Evolutionary conservation across 2,329 filamentous ascomycete species (phyloP), one percentile per base, ranked within the genome.

Genomic region (Trichoderma sp.): DNA sequence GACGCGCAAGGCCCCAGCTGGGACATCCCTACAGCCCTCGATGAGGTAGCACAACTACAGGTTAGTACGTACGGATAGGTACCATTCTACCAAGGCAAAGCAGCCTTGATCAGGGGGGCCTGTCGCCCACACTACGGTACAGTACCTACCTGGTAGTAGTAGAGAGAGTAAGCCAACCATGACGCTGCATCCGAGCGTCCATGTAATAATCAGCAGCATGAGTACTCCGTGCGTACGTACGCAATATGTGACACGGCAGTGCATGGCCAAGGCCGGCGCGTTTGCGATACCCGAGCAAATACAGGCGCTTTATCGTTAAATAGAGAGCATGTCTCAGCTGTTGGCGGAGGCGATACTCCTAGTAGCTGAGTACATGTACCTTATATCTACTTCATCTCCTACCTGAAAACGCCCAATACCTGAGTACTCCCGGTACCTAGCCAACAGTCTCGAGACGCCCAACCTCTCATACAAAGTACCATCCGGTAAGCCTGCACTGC

Each of bases 241-340:
- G 42, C 42, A 48, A 48, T 22, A 48, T 22, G 42, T 48, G 42
- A 48, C 42, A 48, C 42, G 42, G 19, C 42, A 48, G 22, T n/a
- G 6, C 42, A 48, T 48, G n/a, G 19, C 42, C 42, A 48, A 48
- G 42, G 42, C 42, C 42, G 42, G 42, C 12, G 42, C 19, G 42
- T 48, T 48, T 48, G 42, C 42, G 42, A 10, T 10, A 48, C 42
- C 22, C 13, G 42, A 48, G n/a, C 42, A 22, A 48, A 13, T 22
- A 45, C 42, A 45, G 0, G 42, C 19, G 42, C 9, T 45, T 22
- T n/a, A 9, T 35, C 39, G 2, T 39, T 12, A 17, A 5, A 50
- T 17, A 35, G 17, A 8, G 39, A 35, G 19, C n/a, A 50, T 64
- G 60, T 64, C 60, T 64, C 60, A 35, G 60, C 35, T 64, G n/a